These are phyloP conservation scores for Diospyros lotus DNA, from an alignment of 148 eudicot genomes.

Conservation along the genomic window DNA sequence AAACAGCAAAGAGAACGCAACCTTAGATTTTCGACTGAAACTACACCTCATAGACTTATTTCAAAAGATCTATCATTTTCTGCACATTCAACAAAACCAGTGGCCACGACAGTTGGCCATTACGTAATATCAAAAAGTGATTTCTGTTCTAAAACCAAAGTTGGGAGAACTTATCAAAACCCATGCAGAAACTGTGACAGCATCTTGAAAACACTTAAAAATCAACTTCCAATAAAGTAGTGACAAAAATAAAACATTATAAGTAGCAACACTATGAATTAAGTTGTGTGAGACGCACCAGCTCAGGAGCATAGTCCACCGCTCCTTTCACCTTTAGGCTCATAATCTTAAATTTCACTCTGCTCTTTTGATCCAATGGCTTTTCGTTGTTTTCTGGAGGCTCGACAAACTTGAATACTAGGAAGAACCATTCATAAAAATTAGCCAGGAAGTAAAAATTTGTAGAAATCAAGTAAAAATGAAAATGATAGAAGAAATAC, in stretches of 20 bases:
- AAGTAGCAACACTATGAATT: not conserved
- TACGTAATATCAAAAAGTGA: not conserved
- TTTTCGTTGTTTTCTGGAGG: constrained; percentile 82
- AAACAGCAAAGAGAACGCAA: no score
- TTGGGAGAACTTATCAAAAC: not conserved
- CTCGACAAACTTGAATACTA: constrained; percentile 91
- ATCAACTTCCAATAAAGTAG: not conserved
- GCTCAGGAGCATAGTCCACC: constrained; percentile 77
- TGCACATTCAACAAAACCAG: not conserved
- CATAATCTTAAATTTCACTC: constrained; percentile 83
- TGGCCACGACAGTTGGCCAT: not conserved
- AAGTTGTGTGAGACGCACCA: constrained; percentile 37
- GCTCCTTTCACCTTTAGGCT: constrained; percentile 78
- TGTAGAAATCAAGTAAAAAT: not conserved
- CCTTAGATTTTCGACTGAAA: not conserved
- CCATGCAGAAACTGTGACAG: not conserved
- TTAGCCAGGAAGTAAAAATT: constrained; percentile 3
- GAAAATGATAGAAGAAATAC: not conserved
- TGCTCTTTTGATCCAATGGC: constrained; percentile 67
- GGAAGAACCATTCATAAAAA: constrained; percentile 5
- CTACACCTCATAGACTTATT: not conserved
- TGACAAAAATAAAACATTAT: not conserved
- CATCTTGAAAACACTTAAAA: not conserved
- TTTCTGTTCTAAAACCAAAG: no score
- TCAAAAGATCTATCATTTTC: not conserved